Evolutionary conservation across 75 land plant species (phyloP).

Genomic region (Cupressus sempervirens): DNA sequence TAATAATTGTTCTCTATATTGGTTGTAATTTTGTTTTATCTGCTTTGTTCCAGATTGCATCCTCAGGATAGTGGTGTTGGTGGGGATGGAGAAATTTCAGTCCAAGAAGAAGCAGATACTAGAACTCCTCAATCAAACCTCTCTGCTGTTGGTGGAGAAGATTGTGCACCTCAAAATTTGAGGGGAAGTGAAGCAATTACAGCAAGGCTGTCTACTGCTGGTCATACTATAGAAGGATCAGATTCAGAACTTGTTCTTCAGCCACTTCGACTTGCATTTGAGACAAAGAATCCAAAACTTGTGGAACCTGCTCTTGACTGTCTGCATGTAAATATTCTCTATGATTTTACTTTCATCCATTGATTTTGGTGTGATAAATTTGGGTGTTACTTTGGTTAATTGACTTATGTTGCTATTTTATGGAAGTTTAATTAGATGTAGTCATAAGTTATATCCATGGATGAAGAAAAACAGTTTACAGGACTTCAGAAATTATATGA

Average conservation of each 20-base stretch:
- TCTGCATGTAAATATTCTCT: conserved; percentile 67
- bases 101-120: conserved; percentile 8
- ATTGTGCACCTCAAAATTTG: conserved; percentile 6
- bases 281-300: conserved; percentile 84
- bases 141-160: conserved; percentile 14
- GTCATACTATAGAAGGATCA: conserved; percentile 65
- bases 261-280: conserved; percentile 91
- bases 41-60: conserved; percentile 9
- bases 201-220: conserved; percentile 65
- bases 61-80: conserved; percentile 6
- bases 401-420: neutral
- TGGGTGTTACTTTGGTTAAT: neutral
- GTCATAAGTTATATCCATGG: neutral
- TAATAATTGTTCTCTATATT: neutral
- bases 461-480: neutral
- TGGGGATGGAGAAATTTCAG: conserved; percentile 6
- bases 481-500: too few relatives aligned
- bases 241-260: conserved; percentile 78
- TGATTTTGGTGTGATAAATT: neutral
- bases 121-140: neutral
- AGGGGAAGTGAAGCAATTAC: conserved; percentile 34
- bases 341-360: neutral
- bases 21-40: neutral
- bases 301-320: conserved; percentile 93
- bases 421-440: neutral